Conservation (phyloP, 805 yeast genomes). For the Saccharomycopsis sp. region DNA sequence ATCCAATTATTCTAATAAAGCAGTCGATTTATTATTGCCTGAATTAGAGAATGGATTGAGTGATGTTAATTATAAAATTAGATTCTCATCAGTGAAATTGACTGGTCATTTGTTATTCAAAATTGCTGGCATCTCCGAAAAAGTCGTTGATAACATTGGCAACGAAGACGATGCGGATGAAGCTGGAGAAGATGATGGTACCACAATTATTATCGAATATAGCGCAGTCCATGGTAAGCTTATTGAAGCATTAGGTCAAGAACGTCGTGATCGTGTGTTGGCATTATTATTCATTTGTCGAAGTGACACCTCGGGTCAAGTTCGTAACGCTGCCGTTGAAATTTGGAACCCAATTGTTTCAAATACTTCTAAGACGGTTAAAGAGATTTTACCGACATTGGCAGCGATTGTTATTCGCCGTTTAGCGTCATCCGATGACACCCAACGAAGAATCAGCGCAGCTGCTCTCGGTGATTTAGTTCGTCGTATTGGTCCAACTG, state of each 20-base stretch:
- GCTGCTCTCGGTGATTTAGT: constrained; percentile 91
- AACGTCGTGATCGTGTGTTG: constrained; percentile 80
- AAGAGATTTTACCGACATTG: constrained; percentile 82
- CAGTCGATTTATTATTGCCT: constrained; percentile 88
- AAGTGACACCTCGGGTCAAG: constrained; percentile 82
- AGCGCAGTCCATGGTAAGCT: constrained; percentile 37
- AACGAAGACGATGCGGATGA: constrained; percentile 40
- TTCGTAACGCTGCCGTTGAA: constrained; percentile 83
- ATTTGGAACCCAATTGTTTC: constrained; percentile 96
- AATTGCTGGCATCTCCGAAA: constrained; percentile 83
- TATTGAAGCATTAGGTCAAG: constrained; percentile 74
- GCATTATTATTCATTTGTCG: constrained; percentile 90
- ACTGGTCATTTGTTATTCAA: constrained; percentile 93
- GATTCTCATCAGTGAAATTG: constrained; percentile 89
- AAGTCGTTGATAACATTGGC: constrained; percentile 52
- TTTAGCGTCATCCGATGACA: constrained; percentile 74
- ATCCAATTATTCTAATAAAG: constrained; percentile 82
- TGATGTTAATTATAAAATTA: constrained; percentile 75
- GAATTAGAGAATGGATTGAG: constrained; percentile 88
- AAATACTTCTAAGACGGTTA: constrained; percentile 90
- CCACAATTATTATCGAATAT: constrained; percentile 18
- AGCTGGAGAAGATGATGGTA: constrained; percentile 18
- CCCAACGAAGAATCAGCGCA: constrained; percentile 82
- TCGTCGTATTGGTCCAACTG: constrained; percentile 85
- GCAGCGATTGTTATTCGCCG: constrained; percentile 73